Conservation (phyloP, 257 asterid species). For the Avicennia marina region DNA sequence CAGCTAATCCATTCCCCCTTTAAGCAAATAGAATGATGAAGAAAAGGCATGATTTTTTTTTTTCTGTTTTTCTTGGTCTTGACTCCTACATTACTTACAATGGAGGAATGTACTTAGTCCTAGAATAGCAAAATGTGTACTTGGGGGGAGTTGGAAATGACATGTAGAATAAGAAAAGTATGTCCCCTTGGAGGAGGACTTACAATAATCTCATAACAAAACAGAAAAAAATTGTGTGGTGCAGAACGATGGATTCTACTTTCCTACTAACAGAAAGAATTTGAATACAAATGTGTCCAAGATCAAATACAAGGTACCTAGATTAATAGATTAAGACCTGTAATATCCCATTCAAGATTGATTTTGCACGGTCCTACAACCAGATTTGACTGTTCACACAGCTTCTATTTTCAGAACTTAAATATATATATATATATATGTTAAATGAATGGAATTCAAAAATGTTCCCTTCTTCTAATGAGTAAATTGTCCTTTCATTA, state of each 20-base stretch:
- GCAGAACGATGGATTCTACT: neutral
- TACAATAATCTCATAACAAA: slow-evolving; percentile 9
- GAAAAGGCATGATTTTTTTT: slow-evolving; percentile 8
- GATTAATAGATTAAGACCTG: no score
- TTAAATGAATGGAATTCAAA: no score
- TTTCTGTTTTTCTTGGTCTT: neutral
- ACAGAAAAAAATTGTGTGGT: neutral
- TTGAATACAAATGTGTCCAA: no score
- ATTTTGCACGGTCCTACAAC: neutral
- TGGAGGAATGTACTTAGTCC: neutral
- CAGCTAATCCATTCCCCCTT: neutral
- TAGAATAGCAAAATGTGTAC: slow-evolving; percentile 4
- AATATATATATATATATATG: no score
- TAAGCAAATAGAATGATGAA: slow-evolving; percentile 8
- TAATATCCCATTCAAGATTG: neutral
- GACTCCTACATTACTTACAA: neutral
- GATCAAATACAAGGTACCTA: no score
- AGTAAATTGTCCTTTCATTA: neutral
- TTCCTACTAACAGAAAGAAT: neutral
- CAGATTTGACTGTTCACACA: no score
- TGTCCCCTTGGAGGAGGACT: slow-evolving; percentile 2
- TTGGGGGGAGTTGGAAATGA: neutral
- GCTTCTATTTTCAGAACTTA: no score
- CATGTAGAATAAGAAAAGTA: slow-evolving; percentile 8
- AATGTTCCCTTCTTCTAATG: neutral